Percentiles rank a stretch among this genome's conserved stretches.
These are phyloP conservation scores for Exserohilum turcica DNA, from an alignment of 2,329 filamentous ascomycete species.

Conservation along the genomic window DNA sequence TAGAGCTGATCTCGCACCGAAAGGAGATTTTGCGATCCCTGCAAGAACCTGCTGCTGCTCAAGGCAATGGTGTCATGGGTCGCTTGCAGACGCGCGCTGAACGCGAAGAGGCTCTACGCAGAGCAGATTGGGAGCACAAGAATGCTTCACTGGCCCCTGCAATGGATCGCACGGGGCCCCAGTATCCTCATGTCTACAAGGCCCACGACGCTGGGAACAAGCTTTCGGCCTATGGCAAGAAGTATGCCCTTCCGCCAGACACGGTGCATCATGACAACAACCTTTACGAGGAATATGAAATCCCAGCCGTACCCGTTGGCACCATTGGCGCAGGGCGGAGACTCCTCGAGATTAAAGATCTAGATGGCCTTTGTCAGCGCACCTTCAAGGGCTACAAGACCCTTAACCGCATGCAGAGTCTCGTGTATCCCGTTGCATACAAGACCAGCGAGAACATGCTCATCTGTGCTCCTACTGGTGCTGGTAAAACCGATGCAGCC, in stretches of 20 bases:
- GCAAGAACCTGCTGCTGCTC: conserved; percentile 33
- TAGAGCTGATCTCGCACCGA: conserved; percentile 82
- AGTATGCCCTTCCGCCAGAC: conserved; percentile 80
- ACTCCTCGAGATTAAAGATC: conserved; percentile 75
- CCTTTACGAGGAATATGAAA: conserved; percentile 86
- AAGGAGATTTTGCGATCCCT: conserved; percentile 61
- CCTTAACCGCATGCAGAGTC: conserved; percentile 96
- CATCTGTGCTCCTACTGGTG: conserved; percentile 95
- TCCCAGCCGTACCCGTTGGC: conserved; percentile 82
- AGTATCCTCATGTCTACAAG: conserved; percentile 95
- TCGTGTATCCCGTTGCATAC: conserved; percentile 94
- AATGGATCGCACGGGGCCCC: conserved; percentile 70
- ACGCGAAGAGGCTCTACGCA: conserved; percentile 76
- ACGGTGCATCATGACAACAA: conserved; percentile 72
- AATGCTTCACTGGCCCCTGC: conserved; percentile 70
- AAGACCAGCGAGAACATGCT: conserved; percentile 98
- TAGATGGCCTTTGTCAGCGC: conserved; percentile 87
- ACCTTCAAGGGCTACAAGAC: conserved; percentile 94
- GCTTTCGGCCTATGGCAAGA: conserved; percentile 76
- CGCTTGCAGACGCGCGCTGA: conserved; percentile 76
- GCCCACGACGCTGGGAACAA: conserved; percentile 83
- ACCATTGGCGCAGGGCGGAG: conserved; percentile 73
- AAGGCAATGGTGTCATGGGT: conserved; percentile 55
- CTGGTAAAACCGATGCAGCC: conserved; percentile 97
- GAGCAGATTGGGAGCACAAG: conserved; percentile 83